phyloP scores from a whole-genome alignment of 2,329 filamentous ascomycete genomes.

The Seiridium cupressi region DNA sequence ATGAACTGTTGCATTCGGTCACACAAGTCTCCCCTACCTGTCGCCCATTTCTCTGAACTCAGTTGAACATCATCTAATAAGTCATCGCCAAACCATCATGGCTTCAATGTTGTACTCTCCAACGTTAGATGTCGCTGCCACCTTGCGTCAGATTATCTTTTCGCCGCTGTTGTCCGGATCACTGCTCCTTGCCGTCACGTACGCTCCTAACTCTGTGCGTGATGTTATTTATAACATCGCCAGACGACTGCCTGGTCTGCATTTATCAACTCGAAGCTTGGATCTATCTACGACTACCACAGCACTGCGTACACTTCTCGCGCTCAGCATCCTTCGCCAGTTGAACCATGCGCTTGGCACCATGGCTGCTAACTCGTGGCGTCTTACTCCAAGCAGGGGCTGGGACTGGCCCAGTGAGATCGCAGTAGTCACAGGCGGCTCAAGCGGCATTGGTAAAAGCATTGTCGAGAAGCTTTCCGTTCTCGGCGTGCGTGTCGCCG shows the following conservation, averaged over 20 bases:
- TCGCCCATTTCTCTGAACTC: too few relatives aligned
- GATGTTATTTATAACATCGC: not conserved
- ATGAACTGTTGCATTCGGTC: too few relatives aligned
- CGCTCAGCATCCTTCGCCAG: not conserved
- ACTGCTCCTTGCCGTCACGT: not conserved
- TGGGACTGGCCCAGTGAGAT: slow-evolving; percentile 26
- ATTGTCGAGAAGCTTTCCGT: slow-evolving; percentile 30
- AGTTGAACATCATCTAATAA: too few relatives aligned
- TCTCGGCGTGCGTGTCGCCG: slow-evolving; percentile 34
- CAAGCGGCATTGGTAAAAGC: slow-evolving; percentile 33
- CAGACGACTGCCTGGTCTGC: not conserved
- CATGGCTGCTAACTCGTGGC: slow-evolving; percentile 4
- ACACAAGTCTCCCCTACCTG: too few relatives aligned
- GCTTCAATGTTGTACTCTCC: not conserved
- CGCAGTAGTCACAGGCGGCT: slow-evolving; percentile 24
- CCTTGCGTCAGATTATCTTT: not conserved
- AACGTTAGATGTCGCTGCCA: not conserved
- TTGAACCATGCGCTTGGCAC: not conserved
- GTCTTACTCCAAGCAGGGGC: not conserved
- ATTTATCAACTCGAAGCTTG: not conserved
- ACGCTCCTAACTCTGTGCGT: not conserved
- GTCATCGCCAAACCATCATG: not conserved
- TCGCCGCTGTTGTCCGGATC: not conserved
- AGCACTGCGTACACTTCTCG: not conserved
- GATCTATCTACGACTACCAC: not conserved